A percentile compares a stretch with the other conserved stretches of the same genome.
Evolutionary conservation across 176 grass and related monocot genomes (phyloP).

Genomic region (Zizania latifolia): DNA sequence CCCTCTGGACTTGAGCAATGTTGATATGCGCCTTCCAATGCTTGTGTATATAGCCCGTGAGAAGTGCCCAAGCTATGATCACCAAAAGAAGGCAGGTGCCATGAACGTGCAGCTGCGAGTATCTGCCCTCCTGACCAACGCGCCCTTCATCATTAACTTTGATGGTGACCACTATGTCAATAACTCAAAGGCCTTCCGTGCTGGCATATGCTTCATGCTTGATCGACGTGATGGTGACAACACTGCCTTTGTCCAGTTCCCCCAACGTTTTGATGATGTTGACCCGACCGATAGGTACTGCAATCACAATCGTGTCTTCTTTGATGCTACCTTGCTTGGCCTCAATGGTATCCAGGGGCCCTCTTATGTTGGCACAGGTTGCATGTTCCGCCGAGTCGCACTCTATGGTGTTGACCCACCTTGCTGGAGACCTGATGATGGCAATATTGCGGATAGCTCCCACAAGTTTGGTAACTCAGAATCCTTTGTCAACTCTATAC

Average conservation of each 20-base stretch:
- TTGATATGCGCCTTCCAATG: constrained; percentile 46
- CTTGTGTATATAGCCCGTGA: constrained; percentile 48
- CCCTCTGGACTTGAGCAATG: constrained; percentile 33
- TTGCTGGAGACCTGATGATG: constrained; percentile 27
- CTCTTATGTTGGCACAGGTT: constrained; percentile 45
- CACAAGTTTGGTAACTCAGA: constrained; percentile 29
- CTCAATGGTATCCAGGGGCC: constrained; percentile 80
- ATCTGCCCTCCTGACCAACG: constrained; percentile 45
- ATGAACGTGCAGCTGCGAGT: constrained; percentile 45
- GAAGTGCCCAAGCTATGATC: constrained; percentile 35
- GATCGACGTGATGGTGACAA: constrained; percentile 67
- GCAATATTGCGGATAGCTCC: constrained; percentile 21
- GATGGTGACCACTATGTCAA: constrained; percentile 53
- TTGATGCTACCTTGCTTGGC: constrained; percentile 88
- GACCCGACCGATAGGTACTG: constrained; percentile 90
- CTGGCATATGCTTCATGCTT: constrained; percentile 52
- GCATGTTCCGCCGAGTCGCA: constrained; percentile 46
- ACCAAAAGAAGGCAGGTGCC: constrained; percentile 51
- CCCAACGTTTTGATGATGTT: constrained; percentile 86
- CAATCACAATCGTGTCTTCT: constrained; percentile 96
- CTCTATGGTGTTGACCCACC: constrained; percentile 40
- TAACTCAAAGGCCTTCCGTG: constrained; percentile 44
- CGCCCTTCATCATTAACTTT: constrained; percentile 51
- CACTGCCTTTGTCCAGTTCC: constrained; percentile 90
- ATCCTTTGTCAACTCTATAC: constrained; percentile 34